Base-by-base conservation (phyloP, 805 yeast genomes). In the Saturnispora zaruensis region DNA sequence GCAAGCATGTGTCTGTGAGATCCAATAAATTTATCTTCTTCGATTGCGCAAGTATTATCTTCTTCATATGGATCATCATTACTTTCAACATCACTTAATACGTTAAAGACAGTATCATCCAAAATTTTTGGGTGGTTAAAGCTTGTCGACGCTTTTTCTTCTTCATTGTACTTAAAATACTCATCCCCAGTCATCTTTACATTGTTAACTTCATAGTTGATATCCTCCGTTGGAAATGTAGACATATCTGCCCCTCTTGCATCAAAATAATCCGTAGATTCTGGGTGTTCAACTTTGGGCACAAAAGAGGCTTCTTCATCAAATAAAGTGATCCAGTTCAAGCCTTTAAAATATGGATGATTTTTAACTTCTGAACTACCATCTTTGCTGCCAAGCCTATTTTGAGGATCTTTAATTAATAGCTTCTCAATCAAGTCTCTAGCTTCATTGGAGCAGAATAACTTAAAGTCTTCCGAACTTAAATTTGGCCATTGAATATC, bases 181-280 rank as follows among this genome's bases (percentile, higher is more conserved):
- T 52, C 57, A 9, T 44, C 59, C 3, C 66, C 66, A 6, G 62
- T 65, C 32, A 63, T 67, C 14, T 68, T 70, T 41, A 43, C 50
- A 41, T 52, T 48, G 2, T 45, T 52, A 3, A 46, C 34, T 21
- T 45, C 51, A 11, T 34, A 23, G 3, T 24, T 24, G 3, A 21
- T 41, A 24, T 48, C 50, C 18, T 43, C 51, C 2, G 50, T 60
- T 0, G 84, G 82, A 51, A 86, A 84, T 48, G 76, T 78, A 5
- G 77, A 72, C 59, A 86, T 67, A 9, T 75, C 80, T 0, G 96
- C 98, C 4, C 99, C 99, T 59, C 99, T 77, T 4, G 75, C 57
- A 59, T 93, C 99, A 66, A 91, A 93, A 61, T 93, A 91, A 48
- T 88, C 95, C 0, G 97, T 90, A 44, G 82, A 81, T 59, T 86